phyloP scores from a whole-genome alignment of 768 basidiomycete species.

The Tubosaeta sp. region DNA sequence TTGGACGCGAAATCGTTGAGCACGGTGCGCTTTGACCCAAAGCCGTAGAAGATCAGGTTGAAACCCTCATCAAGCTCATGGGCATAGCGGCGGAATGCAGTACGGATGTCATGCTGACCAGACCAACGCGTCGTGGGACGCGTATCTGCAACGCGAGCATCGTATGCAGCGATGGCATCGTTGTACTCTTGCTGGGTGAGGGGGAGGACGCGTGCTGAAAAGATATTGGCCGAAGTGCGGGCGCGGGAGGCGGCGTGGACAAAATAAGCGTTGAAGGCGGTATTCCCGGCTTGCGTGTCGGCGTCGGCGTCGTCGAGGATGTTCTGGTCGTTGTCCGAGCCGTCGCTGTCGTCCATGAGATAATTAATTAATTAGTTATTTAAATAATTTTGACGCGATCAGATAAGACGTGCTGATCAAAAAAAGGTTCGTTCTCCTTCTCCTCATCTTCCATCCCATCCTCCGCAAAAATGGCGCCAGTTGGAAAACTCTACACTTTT shows the following conservation, averaged over 20 bases:
- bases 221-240: slow-evolving; percentile 75
- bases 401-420: slow-evolving; percentile 28
- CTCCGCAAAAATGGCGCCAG: slow-evolving; percentile 45
- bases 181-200: slow-evolving; percentile 62
- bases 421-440: slow-evolving; percentile 11
- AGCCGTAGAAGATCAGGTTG: slow-evolving; percentile 84
- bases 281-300: slow-evolving; percentile 28
- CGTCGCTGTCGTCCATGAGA: slow-evolving; percentile 28
- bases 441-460: slow-evolving; percentile 18
- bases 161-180: slow-evolving; percentile 27
- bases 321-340: slow-evolving; percentile 26
- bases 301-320: slow-evolving; percentile 8
- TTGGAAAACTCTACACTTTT: slow-evolving; percentile 61
- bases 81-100: slow-evolving; percentile 56
- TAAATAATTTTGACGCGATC: slow-evolving; percentile 22
- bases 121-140: slow-evolving; percentile 19
- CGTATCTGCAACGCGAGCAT: slow-evolving; percentile 10
- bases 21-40: slow-evolving; percentile 77
- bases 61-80: slow-evolving; percentile 79
- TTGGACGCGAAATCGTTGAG: slow-evolving; percentile 72
- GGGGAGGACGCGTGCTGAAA: slow-evolving; percentile 70
- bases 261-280: slow-evolving; percentile 87
- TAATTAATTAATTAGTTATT: slow-evolving; percentile 11
- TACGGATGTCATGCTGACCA: slow-evolving; percentile 8
- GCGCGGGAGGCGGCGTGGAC: slow-evolving; percentile 54